These are phyloP conservation scores for Termitomyces sp. DNA, from an alignment of 768 basidiomycete species.

Conservation along the genomic window DNA sequence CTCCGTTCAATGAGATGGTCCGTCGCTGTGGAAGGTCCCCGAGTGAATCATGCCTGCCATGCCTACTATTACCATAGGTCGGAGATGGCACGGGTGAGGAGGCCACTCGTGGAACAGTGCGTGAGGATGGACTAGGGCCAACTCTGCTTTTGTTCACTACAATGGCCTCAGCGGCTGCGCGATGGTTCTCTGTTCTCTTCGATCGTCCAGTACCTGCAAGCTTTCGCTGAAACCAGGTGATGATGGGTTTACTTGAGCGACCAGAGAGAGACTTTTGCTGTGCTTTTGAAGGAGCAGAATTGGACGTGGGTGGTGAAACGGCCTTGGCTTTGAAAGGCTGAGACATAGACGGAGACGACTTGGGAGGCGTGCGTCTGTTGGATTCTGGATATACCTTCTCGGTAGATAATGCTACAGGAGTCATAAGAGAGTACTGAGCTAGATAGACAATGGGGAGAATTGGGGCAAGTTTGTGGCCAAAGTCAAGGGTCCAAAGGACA, in stretches of 20 bases:
- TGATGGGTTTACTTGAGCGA: constrained; percentile 77
- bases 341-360: constrained; percentile 19
- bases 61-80: constrained; percentile 19
- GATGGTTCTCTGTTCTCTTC: constrained; percentile 41
- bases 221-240: constrained; percentile 89
- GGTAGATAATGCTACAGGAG: constrained; percentile 3
- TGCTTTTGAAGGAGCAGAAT: constrained; percentile 21
- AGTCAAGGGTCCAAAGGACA: neutral
- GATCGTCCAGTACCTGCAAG: constrained; percentile 62
- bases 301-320: constrained; percentile 5
- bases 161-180: constrained; percentile 23
- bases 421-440: neutral
- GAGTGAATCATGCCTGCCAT: constrained; percentile 26
- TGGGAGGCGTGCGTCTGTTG: constrained; percentile 13
- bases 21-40: constrained; percentile 34
- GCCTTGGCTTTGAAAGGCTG: constrained; percentile 13
- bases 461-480: neutral
- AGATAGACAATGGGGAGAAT: neutral
- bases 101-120: constrained; percentile 33
- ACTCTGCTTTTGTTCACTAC: constrained; percentile 27
- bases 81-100: constrained; percentile 39
- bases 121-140: constrained; percentile 21
- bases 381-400: constrained; percentile 7
- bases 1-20: constrained; percentile 63
- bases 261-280: constrained; percentile 60